Conservation (phyloP, 192 early-diverging fungal species). For the Coemansia sp. region DNA sequence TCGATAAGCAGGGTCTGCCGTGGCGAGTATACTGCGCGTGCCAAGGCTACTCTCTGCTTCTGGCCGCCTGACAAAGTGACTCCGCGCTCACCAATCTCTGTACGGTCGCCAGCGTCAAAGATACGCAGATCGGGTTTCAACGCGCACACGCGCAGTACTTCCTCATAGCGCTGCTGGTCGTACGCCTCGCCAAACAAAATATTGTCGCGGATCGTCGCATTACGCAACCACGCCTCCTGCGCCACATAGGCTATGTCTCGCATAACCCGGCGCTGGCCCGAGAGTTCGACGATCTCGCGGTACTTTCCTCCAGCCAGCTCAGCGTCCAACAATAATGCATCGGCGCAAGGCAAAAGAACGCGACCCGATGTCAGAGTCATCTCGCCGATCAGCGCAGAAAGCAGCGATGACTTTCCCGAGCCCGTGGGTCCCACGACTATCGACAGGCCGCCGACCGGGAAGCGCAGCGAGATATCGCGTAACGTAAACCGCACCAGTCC, state of each 20-base stretch:
- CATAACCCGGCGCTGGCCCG: constrained; percentile 46
- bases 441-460: constrained; percentile 71
- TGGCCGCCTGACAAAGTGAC: constrained; percentile 88
- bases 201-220: constrained; percentile 78
- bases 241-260: constrained; percentile 85
- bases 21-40: constrained; percentile 80
- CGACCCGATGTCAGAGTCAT: constrained; percentile 56
- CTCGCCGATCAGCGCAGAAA: constrained; percentile 84
- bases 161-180: constrained; percentile 73
- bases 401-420: constrained; percentile 84
- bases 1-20: constrained; percentile 75
- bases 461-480: constrained; percentile 63
- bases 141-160: constrained; percentile 84
- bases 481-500: constrained; percentile 58
- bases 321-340: constrained; percentile 5
- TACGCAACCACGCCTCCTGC: constrained; percentile 78
- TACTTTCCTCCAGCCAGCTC: constrained; percentile 16
- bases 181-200: constrained; percentile 84
- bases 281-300: constrained; percentile 26
- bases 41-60: constrained; percentile 85
- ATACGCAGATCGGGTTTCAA: constrained; percentile 83
- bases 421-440: constrained; percentile 87
- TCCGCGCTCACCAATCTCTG: constrained; percentile 94
- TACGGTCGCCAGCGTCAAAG: constrained; percentile 82
- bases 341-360: constrained; percentile 39